Evolutionary conservation across 2,329 filamentous ascomycete species (phyloP), one percentile per base, ranked within the genome.

Genomic region (Helotiales sp.): DNA sequence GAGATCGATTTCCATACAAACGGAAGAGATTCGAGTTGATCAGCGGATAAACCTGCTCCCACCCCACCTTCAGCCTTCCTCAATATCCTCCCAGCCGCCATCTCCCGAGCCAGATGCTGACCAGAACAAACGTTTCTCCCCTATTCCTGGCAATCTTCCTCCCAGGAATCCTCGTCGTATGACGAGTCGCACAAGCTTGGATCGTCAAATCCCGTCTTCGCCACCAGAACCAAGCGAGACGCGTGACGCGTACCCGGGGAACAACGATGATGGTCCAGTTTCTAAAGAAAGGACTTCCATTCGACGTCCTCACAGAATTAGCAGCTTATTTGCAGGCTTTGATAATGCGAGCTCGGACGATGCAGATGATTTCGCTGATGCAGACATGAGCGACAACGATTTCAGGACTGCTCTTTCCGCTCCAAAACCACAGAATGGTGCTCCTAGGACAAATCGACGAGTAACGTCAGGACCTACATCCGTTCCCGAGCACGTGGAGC

Each of bases 1-100:
- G 25, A 67, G 67, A 78, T 64, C 77, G 75, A 38, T 87, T 81
- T 55, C 79, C 75, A 46, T 85, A 57, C 95, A 99, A 76, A 99
- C 95, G 0, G 93, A 98, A 66, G 90, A 91, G 58, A 97, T 98
- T 57, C 84, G 90, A 55, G 84, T 96, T 5, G 93, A 96, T 69
- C 84, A 85, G 75, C 84, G 92, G 60, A 77, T 91, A 44, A 84
- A 88, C 60, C 87, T 86, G 64, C 79, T 96, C 25, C 91, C 91
- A 13, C 77, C 85, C 1, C 89, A 95, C 69, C 80, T 96, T 31
- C 85, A 92, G 55, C 91, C 92, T 0, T 93, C 90, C 0, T 80
- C 87, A 17, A 89, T 96, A 60, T 77, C 80, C 0, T 87, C 85
- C 0, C 76, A 81, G 19, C 84, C 85, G 8, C 72, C 76, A 1